These are phyloP conservation scores for Oryza glaberrima DNA, from an alignment of 176 grass and related monocot genomes.

Conservation along the genomic window DNA sequence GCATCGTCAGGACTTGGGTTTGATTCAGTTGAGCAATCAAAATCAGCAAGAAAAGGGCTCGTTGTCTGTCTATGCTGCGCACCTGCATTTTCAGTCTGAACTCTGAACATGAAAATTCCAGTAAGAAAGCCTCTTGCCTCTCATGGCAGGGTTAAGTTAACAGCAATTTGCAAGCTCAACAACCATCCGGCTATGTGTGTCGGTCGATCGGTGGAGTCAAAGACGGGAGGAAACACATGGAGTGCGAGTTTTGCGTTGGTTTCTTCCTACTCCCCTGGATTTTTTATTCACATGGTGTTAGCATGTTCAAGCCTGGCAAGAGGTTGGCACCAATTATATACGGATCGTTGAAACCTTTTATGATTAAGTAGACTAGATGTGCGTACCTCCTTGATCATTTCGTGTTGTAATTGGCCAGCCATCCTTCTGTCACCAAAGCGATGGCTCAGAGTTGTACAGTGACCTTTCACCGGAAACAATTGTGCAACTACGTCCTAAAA, in stretches of 20 bases:
- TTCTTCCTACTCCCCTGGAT: neutral
- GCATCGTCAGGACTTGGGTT: neutral
- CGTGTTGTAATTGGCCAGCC: conserved; percentile 26
- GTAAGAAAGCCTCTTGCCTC: neutral
- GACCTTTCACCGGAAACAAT: conserved; percentile 35
- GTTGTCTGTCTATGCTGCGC: neutral
- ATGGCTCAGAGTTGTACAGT: conserved; percentile 37
- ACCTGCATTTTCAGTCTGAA: neutral
- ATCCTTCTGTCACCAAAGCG: conserved; percentile 12
- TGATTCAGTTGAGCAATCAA: conserved; percentile 2
- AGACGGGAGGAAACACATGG: conserved; percentile 20
- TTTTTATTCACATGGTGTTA: conserved; percentile 22
- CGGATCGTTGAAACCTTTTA: neutral
- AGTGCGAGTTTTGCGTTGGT: conserved; percentile 13
- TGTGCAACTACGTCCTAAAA: neutral
- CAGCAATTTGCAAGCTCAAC: conserved; percentile 39
- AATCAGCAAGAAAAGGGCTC: neutral
- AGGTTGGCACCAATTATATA: conserved; percentile 45
- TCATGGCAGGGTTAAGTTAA: neutral
- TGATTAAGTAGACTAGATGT: conserved; percentile 15
- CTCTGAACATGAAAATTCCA: neutral
- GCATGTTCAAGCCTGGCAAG: conserved; percentile 50
- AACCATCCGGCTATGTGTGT: conserved; percentile 42
- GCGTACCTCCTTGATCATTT: conserved; percentile 24
- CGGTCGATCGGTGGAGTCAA: conserved; percentile 41